phyloP scores from a whole-genome alignment of 2,329 filamentous ascomycete genomes.

The Pyricularia pennisetigena region DNA sequence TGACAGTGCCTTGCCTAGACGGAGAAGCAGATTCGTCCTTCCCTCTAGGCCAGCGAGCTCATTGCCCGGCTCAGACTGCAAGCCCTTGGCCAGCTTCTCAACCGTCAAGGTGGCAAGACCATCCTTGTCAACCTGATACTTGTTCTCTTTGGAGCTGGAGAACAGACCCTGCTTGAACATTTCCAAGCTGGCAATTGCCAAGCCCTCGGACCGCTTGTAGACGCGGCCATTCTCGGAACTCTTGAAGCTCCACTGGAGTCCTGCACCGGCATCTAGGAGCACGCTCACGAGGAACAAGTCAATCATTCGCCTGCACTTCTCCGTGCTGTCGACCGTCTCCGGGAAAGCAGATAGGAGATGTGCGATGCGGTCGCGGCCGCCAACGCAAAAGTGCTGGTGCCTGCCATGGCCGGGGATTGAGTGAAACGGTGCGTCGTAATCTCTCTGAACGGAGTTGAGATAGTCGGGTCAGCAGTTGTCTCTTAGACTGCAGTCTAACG shows the following conservation, averaged over 20 bases:
- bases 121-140: conserved; percentile 80
- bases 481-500: not conserved
- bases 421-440: conserved; percentile 44
- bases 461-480: not conserved
- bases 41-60: conserved; percentile 79
- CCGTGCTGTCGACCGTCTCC: conserved; percentile 56
- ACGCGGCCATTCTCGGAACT: conserved; percentile 77
- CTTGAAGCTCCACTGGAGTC: conserved; percentile 85
- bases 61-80: conserved; percentile 77
- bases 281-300: conserved; percentile 75
- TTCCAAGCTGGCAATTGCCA: conserved; percentile 67
- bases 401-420: conserved; percentile 77
- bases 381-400: conserved; percentile 79
- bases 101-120: conserved; percentile 67
- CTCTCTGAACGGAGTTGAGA: conserved; percentile 26
- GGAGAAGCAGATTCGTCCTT: conserved; percentile 66
- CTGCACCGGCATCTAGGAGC: conserved; percentile 78
- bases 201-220: conserved; percentile 78
- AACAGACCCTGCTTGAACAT: conserved; percentile 94
- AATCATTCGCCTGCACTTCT: conserved; percentile 65
- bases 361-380: conserved; percentile 63
- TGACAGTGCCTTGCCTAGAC: conserved; percentile 63
- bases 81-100: conserved; percentile 64
- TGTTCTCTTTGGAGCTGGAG: conserved; percentile 71
- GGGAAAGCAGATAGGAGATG: conserved; percentile 63